Percentiles rank a stretch among this genome's conserved stretches.
These are phyloP conservation scores for Tilletia walkeri DNA, from an alignment of 1,284 basidiomycete genomes.

Conservation along the genomic window DNA sequence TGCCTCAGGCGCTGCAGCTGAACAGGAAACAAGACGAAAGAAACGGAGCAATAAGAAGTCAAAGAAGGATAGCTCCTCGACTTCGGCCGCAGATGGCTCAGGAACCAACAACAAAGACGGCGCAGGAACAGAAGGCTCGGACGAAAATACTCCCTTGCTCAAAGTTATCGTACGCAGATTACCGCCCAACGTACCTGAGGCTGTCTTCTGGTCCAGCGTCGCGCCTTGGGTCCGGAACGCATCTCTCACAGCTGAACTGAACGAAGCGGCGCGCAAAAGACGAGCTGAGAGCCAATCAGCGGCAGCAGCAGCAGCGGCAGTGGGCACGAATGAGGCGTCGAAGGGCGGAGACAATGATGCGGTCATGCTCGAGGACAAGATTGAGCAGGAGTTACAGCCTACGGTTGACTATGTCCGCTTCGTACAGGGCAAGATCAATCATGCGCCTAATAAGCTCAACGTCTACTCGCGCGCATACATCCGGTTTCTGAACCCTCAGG, in stretches of 20 bases:
- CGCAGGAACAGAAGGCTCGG: background rate
- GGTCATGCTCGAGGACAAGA: conserved; percentile 21
- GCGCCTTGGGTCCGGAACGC: conserved; percentile 69
- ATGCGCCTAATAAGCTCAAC: conserved; percentile 35
- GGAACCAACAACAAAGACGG: background rate
- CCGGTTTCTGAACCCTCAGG: conserved; percentile 74
- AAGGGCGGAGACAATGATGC: conserved; percentile 26
- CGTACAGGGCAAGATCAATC: conserved; percentile 41
- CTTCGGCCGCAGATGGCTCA: background rate
- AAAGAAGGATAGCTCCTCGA: too few species aligned
- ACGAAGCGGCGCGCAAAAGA: conserved; percentile 61
- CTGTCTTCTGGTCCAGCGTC: conserved; percentile 88
- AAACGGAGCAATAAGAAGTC: too few species aligned
- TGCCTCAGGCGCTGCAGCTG: too few species aligned
- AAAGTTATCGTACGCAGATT: conserved; percentile 85
- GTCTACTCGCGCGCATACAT: conserved; percentile 79
- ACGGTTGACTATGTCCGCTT: conserved; percentile 42
- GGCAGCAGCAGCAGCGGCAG: conserved; percentile 68
- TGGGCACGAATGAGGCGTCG: background rate
- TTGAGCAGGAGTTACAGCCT: background rate
- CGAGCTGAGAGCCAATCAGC: background rate
- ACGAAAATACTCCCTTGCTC: conserved; percentile 54
- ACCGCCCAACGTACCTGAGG: conserved; percentile 86
- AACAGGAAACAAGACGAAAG: too few species aligned
- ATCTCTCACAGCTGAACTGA: conserved; percentile 68